A percentile compares a stretch with the other conserved stretches of the same genome.
These are phyloP conservation scores for Yamadazyma philogaea DNA, from an alignment of 805 yeast species.

Conservation along the genomic window DNA sequence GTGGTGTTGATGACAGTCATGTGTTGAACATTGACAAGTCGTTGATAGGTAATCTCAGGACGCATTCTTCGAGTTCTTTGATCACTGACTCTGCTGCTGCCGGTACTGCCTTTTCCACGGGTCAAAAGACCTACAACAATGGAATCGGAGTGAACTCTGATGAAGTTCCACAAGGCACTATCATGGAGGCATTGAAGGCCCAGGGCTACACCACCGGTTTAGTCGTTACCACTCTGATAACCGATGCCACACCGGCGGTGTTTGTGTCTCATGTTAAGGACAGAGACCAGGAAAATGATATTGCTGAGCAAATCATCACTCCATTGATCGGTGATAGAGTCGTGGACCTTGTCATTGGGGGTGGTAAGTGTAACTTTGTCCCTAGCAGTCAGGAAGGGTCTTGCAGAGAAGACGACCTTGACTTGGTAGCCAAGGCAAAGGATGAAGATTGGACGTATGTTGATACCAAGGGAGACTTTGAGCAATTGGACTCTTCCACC, in stretches of 20 bases:
- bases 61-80: constrained; percentile 71
- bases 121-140: constrained; percentile 63
- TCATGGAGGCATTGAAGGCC: constrained; percentile 82
- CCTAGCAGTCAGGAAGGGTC: constrained; percentile 50
- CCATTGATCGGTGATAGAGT: constrained; percentile 59
- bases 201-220: constrained; percentile 81
- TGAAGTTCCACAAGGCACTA: constrained; percentile 77
- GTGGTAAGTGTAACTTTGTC: constrained; percentile 83
- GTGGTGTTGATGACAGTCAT: constrained; percentile 52
- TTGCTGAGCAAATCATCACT: constrained; percentile 70
- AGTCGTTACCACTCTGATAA: constrained; percentile 87
- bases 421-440: constrained; percentile 64
- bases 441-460: constrained; percentile 51
- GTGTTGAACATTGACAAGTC: constrained; percentile 61
- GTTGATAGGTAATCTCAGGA: constrained; percentile 79
- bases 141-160: constrained; percentile 82
- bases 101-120: constrained; percentile 93
- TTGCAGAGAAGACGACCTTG: constrained; percentile 66
- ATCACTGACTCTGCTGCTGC: constrained; percentile 97
- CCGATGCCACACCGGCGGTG: constrained; percentile 95
- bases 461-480: constrained; percentile 58
- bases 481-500: constrained; percentile 47
- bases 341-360: constrained; percentile 85
- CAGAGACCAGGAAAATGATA: constrained; percentile 58
- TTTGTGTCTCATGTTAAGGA: constrained; percentile 74